These are phyloP conservation scores for Rhodosporidiobolus sp. DNA, from an alignment of 768 basidiomycete species.

Conservation along the genomic window DNA sequence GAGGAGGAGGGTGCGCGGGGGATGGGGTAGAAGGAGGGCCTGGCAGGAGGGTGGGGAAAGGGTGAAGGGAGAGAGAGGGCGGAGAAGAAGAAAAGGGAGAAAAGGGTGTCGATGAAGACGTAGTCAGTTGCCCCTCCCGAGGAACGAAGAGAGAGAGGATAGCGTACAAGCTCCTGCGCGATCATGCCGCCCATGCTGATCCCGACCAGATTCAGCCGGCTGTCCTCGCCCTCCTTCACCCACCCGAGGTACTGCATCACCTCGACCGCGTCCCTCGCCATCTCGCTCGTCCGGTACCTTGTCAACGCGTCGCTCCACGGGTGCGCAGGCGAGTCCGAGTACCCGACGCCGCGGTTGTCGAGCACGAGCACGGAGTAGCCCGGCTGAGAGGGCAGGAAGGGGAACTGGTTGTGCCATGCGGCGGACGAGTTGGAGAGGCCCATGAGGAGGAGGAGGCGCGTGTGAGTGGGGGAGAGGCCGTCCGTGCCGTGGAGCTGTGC, in stretches of 20 bases:
- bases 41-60: background rate
- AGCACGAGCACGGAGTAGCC: conserved; percentile 38
- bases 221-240: background rate
- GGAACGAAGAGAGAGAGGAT: background rate
- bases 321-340: conserved; percentile 5
- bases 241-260: conserved; percentile 37
- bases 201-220: conserved; percentile 29
- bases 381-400: conserved; percentile 15
- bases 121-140: background rate
- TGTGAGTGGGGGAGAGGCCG: background rate
- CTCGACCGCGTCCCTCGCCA: conserved; percentile 37
- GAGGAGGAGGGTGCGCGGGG: conserved; percentile 31
- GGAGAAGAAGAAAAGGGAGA: background rate
- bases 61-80: background rate
- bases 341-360: conserved; percentile 44
- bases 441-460: conserved; percentile 24
- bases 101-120: background rate
- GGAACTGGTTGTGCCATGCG: conserved; percentile 39
- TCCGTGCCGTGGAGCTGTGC: conserved; percentile 28
- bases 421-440: conserved; percentile 31
- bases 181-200: conserved; percentile 43
- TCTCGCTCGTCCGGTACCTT: conserved; percentile 34
- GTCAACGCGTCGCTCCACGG: background rate
- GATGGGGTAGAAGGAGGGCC: conserved; percentile 35
- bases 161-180: conserved; percentile 35